Conservation (phyloP, 192 early-diverging fungal genomes). For the Coemansia sp. region DNA sequence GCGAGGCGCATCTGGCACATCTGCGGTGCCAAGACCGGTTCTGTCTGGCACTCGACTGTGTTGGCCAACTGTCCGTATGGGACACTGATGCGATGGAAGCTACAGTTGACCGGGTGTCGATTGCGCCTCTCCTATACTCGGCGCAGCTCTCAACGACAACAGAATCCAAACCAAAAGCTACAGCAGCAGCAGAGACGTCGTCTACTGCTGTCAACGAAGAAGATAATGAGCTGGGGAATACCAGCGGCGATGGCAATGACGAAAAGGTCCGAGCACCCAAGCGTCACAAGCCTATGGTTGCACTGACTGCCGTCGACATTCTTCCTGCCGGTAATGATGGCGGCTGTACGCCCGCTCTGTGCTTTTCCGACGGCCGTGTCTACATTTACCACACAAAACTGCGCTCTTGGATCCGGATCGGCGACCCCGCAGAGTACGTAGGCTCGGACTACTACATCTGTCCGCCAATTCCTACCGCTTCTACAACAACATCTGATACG, state of each 20-base stretch:
- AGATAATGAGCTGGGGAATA: no score
- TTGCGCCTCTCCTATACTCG: slow-evolving; percentile 44
- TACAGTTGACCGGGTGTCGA: slow-evolving; percentile 15
- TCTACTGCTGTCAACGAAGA: no score
- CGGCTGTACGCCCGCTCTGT: slow-evolving; percentile 3
- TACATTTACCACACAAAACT: slow-evolving; percentile 18
- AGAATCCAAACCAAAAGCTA: not conserved
- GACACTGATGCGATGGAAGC: slow-evolving; percentile 9
- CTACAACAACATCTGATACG: not conserved
- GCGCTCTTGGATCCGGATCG: slow-evolving; percentile 30
- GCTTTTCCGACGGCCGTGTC: slow-evolving; percentile 32
- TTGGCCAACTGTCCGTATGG: slow-evolving; percentile 36
- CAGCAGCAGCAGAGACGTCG: not conserved
- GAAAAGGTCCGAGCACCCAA: slow-evolving; percentile 6
- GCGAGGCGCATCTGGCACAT: slow-evolving; percentile 28
- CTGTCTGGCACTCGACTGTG: slow-evolving; percentile 31
- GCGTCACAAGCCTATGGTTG: slow-evolving; percentile 13
- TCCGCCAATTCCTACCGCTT: not conserved
- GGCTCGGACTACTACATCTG: slow-evolving; percentile 25
- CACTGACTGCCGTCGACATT: slow-evolving; percentile 26
- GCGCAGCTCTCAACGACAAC: slow-evolving; percentile 10
- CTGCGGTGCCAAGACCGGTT: slow-evolving; percentile 18
- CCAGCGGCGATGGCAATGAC: not conserved
- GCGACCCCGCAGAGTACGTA: slow-evolving; percentile 18
- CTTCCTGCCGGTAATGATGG: not conserved